Base-by-base conservation (phyloP, 352 stramenopile genomes). In the Blastocystis sp. region DNA sequence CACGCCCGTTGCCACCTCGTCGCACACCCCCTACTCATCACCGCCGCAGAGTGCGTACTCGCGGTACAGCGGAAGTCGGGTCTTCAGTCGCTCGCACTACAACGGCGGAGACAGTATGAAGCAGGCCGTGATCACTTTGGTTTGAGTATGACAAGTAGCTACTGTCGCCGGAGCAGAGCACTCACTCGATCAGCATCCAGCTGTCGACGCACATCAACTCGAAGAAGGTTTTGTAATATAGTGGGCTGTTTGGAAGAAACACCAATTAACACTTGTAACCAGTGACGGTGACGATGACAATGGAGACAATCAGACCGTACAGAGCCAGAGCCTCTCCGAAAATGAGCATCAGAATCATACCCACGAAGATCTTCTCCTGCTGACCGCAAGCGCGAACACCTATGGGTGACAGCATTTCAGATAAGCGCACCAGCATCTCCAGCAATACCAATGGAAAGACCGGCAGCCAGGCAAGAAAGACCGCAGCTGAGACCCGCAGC, bases 331-430 rank as follows among this genome's bases (percentile, higher is more conserved):
- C 96, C 92, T 99, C 95, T 43, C 93, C 94, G 93, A 98, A 99
- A 96, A 99, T 98, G 87, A 98, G 92, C 91, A 99, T 98, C 89
- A 99, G 94, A 80, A 98, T 96, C 93, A 98, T 96, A 89, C 95
- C 96, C 70, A 98, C 95, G 92, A 98, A 99, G 60, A 99, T 92
- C 90, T 97, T 98, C 89, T 98, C 95, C 92, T 98, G 95, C 91
- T 98, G 95, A 89, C 96, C 96, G 90, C 98, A 95, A 66, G 96
- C 95, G 84, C 95, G 94, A 24, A 98, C 95, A 87, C 95, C 96
- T n/a, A 95, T 94, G 48, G 6, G 6, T 57, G 6, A 57, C 48
- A 17, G 6, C 14, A 17, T 14, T 7, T 14, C 6, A 52, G 91
- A 91, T 74, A 93, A 80, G 45, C 93, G 91, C 10, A 92, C 91